Evolutionary conservation across 306 rosid genomes (phyloP), one percentile per base, ranked within the genome.

Genomic region (Senna tora): DNA sequence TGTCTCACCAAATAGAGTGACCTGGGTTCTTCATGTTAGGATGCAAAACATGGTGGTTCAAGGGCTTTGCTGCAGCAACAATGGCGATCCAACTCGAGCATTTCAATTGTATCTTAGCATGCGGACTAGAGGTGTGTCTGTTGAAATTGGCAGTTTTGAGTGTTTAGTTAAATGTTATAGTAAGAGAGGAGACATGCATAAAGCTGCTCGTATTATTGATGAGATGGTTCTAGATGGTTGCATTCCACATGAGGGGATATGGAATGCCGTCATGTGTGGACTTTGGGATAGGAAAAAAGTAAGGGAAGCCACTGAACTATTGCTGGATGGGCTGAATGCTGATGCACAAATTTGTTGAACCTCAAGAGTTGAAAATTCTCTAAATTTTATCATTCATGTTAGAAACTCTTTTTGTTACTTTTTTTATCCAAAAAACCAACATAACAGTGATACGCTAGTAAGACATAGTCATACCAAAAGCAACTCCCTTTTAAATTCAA

Each of bases 191-290:
- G 89, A 89, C 83, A 60, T 87, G 60, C 73, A 83, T 69, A 93
- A 89, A 80, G 84, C 86, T 81, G 85, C 87, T 75, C 83, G 84
- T 36, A 83, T 91, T 77, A 80, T 93, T 42, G 89, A 89, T 66
- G 98, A 91, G 81, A 87, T 90, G 97, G 84, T 90, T 57, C 60
- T 75, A 57, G 96, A 87, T 63, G 97, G 92, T 49, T 90, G 94
- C 79, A 69, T 82, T 73, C 96, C 94, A 11, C 84, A 83, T 57
- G 78, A 86, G 76, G 90, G 72, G 59, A 76, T 79, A 59, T 93
- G 98, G 98, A 62, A 65, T 81, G 85, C 80, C 63, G 67, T 88
- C 65, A 77, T 88, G 28, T 36, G 72, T 79, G 89, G 93, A 39
- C 82, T 89, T 64, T 90, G 87, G 92, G 86, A 84, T 78, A 75